Percentiles rank a stretch among this genome's conserved stretches.
Conservation (phyloP, 2,329 filamentous ascomycete species). For the Aspergillus pseudonomiae region DNA sequence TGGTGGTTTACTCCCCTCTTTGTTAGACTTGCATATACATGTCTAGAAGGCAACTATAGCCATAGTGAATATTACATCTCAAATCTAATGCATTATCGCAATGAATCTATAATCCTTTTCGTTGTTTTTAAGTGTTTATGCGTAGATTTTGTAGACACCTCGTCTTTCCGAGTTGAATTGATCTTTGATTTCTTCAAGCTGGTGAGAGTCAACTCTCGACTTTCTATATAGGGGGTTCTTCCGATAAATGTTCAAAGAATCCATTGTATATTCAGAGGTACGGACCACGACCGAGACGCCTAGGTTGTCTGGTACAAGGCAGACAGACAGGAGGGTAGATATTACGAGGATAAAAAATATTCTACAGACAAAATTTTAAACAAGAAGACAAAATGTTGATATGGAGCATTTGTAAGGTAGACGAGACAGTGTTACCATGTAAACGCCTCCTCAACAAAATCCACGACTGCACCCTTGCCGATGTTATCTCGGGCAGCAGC, state of each 20-base stretch:
- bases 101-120: not conserved
- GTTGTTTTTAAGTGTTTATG: not conserved
- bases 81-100: not conserved
- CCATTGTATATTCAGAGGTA: not conserved
- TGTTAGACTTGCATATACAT: not conserved
- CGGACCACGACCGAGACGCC: not conserved
- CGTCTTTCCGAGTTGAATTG: not conserved
- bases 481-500: conserved; percentile 55
- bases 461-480: conserved; percentile 56
- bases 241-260: not conserved
- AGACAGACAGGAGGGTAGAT: not conserved
- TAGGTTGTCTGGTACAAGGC: not conserved
- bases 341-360: not conserved
- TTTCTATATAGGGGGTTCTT: not conserved
- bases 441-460: conserved; percentile 69
- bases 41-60: not conserved
- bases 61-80: not conserved
- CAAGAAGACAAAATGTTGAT: conserved; percentile 3
- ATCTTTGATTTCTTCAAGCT: not conserved
- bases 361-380: conserved; percentile 1
- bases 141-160: not conserved
- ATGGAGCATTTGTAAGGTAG: not conserved
- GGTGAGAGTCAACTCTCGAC: not conserved
- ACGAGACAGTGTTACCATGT: conserved; percentile 53
- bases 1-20: not conserved